Conservation (phyloP, 2,329 filamentous ascomycete genomes). For the Leptodontidium sp. region DNA sequence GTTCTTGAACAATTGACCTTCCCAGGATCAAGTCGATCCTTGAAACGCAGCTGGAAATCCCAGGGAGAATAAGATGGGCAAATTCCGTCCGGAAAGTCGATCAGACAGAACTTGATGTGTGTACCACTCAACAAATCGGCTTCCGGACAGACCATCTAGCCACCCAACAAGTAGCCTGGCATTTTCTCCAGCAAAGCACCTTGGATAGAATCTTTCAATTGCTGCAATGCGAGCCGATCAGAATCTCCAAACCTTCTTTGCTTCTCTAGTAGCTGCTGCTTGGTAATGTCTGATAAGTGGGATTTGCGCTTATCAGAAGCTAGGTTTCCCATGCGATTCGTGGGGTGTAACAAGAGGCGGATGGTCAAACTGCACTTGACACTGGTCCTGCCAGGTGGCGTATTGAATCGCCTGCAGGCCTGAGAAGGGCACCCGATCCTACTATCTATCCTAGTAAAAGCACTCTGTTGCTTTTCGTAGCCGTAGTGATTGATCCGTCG, state of each 20-base stretch:
- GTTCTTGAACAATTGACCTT: not conserved
- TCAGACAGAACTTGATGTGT: not conserved
- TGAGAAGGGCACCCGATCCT: not conserved
- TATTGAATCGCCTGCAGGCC: not conserved
- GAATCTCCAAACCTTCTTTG: too few relatives aligned
- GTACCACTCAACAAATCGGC: not conserved
- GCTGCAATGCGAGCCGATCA: too few relatives aligned
- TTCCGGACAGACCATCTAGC: not conserved
- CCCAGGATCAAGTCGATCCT: not conserved
- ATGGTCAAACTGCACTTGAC: conserved; percentile 28
- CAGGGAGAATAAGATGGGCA: not conserved
- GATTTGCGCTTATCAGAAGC: conserved; percentile 1
- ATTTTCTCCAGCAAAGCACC: too few relatives aligned
- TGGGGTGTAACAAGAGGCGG: conserved; percentile 22
- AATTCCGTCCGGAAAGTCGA: not conserved
- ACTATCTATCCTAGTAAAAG: not conserved
- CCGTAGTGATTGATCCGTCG: not conserved
- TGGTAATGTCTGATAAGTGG: not conserved
- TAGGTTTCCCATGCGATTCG: conserved; percentile 18
- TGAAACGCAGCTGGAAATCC: conserved; percentile 1
- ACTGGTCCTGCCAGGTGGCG: conserved; percentile 11
- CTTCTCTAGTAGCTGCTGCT: too few relatives aligned
- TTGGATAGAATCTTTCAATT: too few relatives aligned
- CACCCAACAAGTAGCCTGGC: too few relatives aligned
- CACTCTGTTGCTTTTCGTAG: not conserved